Evolutionary conservation across 192 early-diverging fungal species (phyloP).

Genomic region (Oehlia diaphana): DNA sequence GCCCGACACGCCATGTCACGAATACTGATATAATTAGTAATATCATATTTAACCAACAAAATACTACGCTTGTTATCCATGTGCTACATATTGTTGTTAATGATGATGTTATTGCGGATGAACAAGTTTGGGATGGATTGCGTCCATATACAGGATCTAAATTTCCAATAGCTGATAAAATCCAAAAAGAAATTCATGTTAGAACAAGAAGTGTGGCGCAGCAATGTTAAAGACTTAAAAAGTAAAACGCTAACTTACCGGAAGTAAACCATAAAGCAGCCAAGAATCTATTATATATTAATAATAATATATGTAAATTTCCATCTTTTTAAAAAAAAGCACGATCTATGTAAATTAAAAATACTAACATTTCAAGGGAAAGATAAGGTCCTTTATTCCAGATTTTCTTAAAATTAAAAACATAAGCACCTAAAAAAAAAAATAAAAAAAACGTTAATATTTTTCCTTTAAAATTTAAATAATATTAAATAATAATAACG

Average conservation of each 20-base stretch:
- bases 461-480: background rate
- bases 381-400: constrained; percentile 6
- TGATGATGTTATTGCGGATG: background rate
- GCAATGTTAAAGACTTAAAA: background rate
- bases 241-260: background rate
- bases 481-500: no score
- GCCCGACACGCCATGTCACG: background rate
- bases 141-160: background rate
- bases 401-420: background rate
- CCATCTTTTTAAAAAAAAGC: background rate
- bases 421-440: background rate
- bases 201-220: background rate
- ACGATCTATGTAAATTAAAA: background rate
- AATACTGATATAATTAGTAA: background rate
- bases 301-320: background rate
- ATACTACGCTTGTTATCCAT: background rate
- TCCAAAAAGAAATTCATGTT: background rate
- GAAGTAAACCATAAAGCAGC: background rate
- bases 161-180: background rate
- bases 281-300: background rate
- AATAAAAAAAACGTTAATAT: background rate
- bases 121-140: background rate
- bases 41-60: background rate
- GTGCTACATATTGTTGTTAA: background rate
- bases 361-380: background rate